Evolutionary conservation across 768 basidiomycete genomes (phyloP), one percentile per base, ranked within the genome.

Genomic region (Pulveroboletus sp.): DNA sequence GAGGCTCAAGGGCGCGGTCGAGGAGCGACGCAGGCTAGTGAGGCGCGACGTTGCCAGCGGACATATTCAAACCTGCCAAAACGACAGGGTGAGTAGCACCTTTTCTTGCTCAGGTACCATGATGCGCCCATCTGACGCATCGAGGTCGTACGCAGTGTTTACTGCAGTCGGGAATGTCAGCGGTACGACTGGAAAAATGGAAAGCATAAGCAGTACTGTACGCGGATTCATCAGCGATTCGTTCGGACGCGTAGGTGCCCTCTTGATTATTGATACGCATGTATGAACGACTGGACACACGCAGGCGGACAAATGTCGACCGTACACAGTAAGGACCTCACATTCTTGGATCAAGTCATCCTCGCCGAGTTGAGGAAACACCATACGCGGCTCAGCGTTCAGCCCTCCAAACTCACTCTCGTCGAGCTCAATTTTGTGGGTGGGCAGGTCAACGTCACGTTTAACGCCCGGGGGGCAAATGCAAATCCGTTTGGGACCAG

Each of bases 141-240:
- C 14, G 26, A 10, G 11, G 6, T 47, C 14, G 21, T 8, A 17
- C 15, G 7, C 21, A 66, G 64, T 68, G 64, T 41, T 52, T 68
- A 68, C 17, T 68, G 66, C 30, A 56, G 55, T 43, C 57, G 41
- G 24, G 44, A 47, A 33, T 66, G 65, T 51, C 65, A 66, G 53
- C 59, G 55, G 24, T 49, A 57, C 31, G 65, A 66, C 11, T 68
- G 65, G 65, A 38, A 38, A n/a, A 26, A 53, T 24, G 65, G 65
- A n/a, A 61, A 47, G 37, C 65, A 66, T 50, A 66, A 64, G 37
- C 44, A 51, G 17, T 68, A 68, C 31, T 66, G 61, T 36, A 49
- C 31, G 2, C 45, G 54, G 3, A 17, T 66, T 31, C 64, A 55
- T 6, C 36, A 55, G 28, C 66, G 65, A 8, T 59, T 43, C 35